A percentile compares a stretch with the other conserved stretches of the same genome.
phyloP scores from a whole-genome alignment of 306 rosid species.

The Abrus precatorius region DNA sequence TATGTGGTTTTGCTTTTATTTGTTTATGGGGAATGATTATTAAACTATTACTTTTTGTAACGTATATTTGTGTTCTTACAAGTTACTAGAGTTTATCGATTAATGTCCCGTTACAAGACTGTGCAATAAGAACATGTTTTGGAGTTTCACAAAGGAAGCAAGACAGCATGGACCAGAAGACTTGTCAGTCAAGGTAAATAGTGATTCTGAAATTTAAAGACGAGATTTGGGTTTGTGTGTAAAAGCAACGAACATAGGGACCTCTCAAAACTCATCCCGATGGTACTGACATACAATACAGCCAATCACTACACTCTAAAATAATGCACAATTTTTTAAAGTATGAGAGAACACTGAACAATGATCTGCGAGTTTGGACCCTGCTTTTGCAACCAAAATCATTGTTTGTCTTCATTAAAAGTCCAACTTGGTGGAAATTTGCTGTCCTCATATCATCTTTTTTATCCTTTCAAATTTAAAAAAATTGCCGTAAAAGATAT shows the following conservation, averaged over 20 bases:
- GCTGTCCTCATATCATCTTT: conserved; percentile 42
- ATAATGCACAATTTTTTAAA: conserved; percentile 38
- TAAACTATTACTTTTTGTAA: conserved; percentile 15
- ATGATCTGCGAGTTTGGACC: conserved; percentile 56
- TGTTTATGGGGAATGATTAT: background rate
- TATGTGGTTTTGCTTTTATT: background rate
- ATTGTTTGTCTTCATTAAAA: conserved; percentile 61
- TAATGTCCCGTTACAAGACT: conserved; percentile 33
- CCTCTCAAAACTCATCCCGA: conserved; percentile 51
- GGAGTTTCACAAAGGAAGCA: conserved; percentile 46
- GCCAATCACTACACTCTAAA: conserved; percentile 49
- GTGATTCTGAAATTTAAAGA: conserved; percentile 39
- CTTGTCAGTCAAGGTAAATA: conserved; percentile 43
- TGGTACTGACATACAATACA: conserved; percentile 47
- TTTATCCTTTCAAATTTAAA: conserved; percentile 3
- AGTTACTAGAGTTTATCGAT: background rate
- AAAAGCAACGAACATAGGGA: conserved; percentile 46
- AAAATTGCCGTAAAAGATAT: conserved; percentile 48
- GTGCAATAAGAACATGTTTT: conserved; percentile 37
- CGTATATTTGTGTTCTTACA: background rate
- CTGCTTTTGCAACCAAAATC: conserved; percentile 60
- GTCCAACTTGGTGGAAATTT: conserved; percentile 60
- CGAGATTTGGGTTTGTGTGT: conserved; percentile 47
- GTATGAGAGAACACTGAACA: conserved; percentile 25
- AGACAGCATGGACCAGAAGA: conserved; percentile 32